These are phyloP conservation scores for Fusarium brevicatenulatum DNA, from an alignment of 2,329 filamentous ascomycete species.

Conservation along the genomic window DNA sequence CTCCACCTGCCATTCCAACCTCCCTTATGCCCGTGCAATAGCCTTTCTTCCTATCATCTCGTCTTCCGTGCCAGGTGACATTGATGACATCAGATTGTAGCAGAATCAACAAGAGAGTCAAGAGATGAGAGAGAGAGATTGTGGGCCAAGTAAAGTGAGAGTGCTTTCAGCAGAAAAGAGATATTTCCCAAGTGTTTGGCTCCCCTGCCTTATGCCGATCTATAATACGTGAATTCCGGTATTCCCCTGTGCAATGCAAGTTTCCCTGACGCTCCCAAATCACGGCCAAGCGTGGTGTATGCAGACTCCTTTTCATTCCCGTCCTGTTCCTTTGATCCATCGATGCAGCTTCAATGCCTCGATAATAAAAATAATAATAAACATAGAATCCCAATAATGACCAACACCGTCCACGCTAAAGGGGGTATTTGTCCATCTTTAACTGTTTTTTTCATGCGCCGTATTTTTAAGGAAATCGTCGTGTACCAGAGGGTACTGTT, in stretches of 20 bases:
- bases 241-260: conserved; percentile 41
- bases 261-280: conserved; percentile 37
- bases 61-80: background rate
- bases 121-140: conserved; percentile 8
- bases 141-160: conserved; percentile 27
- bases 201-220: conserved; percentile 42
- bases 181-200: conserved; percentile 42
- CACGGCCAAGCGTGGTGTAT: conserved; percentile 43
- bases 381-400: conserved; percentile 36
- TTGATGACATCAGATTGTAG: conserved; percentile 1
- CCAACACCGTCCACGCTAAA: conserved; percentile 43
- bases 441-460: conserved; percentile 47
- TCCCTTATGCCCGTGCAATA: background rate
- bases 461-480: conserved; percentile 40
- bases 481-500: conserved; percentile 32
- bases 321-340: conserved; percentile 24
- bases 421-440: conserved; percentile 49
- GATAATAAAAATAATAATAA: conserved; percentile 27
- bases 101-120: conserved; percentile 13
- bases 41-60: conserved; percentile 3
- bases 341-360: conserved; percentile 26
- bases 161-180: conserved; percentile 33
- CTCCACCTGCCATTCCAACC: background rate
- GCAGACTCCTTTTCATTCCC: conserved; percentile 43
- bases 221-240: conserved; percentile 42